phyloP scores from a whole-genome alignment of 495 filamentous ascomycete genomes.

The Hyphodiscus hymeniophilus region DNA sequence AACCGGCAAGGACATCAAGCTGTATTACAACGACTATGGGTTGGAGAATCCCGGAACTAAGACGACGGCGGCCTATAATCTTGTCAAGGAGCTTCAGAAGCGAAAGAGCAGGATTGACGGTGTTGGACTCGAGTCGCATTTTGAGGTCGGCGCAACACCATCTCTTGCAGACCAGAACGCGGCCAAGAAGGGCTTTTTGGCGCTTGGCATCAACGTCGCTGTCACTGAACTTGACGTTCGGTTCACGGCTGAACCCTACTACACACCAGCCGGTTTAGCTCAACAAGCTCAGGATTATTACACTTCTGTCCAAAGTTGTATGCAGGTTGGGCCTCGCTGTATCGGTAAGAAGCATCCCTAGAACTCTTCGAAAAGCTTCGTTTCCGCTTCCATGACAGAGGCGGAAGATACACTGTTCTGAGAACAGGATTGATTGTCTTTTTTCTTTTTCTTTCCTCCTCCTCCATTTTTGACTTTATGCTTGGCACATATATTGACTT shows the following conservation, averaged over 20 bases:
- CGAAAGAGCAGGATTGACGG: conserved; percentile 53
- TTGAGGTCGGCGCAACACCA: conserved; percentile 46
- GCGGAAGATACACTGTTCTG: too few species aligned
- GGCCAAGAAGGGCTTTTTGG: conserved; percentile 39
- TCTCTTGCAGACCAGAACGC: conserved; percentile 37
- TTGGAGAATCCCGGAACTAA: conserved; percentile 48
- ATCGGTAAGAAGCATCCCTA: conserved; percentile 46
- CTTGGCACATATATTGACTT: too few species aligned
- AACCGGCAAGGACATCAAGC: conserved; percentile 34
- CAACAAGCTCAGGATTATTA: conserved; percentile 52
- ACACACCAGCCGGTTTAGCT: conserved; percentile 33
- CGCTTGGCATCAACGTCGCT: conserved; percentile 50
- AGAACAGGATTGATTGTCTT: too few species aligned
- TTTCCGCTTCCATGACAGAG: too few species aligned
- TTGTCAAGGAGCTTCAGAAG: conserved; percentile 45
- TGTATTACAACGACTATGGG: conserved; percentile 67
- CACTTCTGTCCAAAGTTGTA: conserved; percentile 46
- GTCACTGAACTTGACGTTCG: conserved; percentile 57
- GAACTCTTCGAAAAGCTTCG: too few species aligned
- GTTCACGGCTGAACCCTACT: conserved; percentile 30
- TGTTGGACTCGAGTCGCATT: conserved; percentile 56
- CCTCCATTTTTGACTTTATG: too few species aligned
- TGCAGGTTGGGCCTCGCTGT: conserved; percentile 42
- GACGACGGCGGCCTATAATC: conserved; percentile 29
- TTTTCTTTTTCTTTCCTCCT: too few species aligned